A percentile compares a stretch with the other conserved stretches of the same genome.
phyloP scores from a whole-genome alignment of 257 asterid genomes.

The Solanum sitiens region DNA sequence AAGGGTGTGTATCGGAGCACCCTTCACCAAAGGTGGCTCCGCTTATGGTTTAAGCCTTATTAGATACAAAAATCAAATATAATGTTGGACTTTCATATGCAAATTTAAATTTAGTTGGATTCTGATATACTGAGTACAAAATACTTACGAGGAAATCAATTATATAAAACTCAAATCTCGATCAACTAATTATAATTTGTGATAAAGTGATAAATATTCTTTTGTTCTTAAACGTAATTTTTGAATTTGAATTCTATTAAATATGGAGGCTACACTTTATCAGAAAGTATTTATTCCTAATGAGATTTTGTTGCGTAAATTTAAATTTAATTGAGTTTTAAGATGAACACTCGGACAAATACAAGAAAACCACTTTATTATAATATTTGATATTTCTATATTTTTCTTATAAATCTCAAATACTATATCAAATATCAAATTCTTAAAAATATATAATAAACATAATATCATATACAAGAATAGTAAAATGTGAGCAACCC shows the following conservation, averaged over 20 bases:
- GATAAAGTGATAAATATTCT: not conserved
- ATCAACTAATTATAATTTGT: not conserved
- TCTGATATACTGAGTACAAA: not conserved
- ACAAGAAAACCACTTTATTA: too few relatives aligned
- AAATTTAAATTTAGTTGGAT: not conserved
- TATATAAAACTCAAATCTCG: not conserved
- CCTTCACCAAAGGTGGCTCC: not conserved
- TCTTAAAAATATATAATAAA: too few relatives aligned
- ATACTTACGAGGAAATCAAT: not conserved
- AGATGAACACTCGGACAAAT: not conserved
- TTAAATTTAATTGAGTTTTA: not conserved
- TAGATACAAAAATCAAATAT: too few relatives aligned
- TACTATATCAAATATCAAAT: not conserved
- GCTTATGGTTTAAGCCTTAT: not conserved
- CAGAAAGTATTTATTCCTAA: not conserved
- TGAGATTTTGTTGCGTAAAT: not conserved
- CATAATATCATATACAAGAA: too few relatives aligned
- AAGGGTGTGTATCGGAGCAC: not conserved
- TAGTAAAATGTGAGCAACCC: not conserved
- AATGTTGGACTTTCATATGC: not conserved
- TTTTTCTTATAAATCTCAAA: not conserved
- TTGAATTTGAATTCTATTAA: accelerated
- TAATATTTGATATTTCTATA: too few relatives aligned
- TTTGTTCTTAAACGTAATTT: accelerated
- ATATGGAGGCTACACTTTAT: not conserved